These are phyloP conservation scores for Pythium pyrilobum DNA, from an alignment of 352 stramenopile genomes.

Conservation along the genomic window DNA sequence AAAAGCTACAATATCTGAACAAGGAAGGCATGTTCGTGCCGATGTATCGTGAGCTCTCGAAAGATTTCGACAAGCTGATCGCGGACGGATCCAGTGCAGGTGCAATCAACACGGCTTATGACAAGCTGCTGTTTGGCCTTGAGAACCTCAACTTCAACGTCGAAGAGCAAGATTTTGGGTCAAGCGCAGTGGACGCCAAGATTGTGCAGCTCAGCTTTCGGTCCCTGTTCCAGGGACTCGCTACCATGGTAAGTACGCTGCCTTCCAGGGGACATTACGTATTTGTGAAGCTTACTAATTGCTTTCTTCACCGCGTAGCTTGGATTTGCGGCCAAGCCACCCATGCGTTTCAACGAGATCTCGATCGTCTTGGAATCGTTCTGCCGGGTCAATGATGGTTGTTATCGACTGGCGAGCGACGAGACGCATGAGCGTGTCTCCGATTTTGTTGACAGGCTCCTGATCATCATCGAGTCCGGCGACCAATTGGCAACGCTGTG, in stretches of 20 bases:
- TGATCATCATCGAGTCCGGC: slow-evolving; percentile 32
- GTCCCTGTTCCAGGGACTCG: slow-evolving; percentile 44
- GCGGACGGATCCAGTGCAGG: slow-evolving; percentile 29
- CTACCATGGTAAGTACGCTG: slow-evolving; percentile 49
- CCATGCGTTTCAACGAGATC: slow-evolving; percentile 59
- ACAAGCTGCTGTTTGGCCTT: slow-evolving; percentile 62
- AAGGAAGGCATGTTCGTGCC: slow-evolving; percentile 62
- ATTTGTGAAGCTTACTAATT: not conserved
- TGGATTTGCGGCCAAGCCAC: slow-evolving; percentile 54
- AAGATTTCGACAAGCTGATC: slow-evolving; percentile 59
- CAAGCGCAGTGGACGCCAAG: slow-evolving; percentile 33
- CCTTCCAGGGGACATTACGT: not conserved
- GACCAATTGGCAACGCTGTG: slow-evolving; percentile 52
- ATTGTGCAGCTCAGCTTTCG: slow-evolving; percentile 58
- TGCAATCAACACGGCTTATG: slow-evolving; percentile 25
- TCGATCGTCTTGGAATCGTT: slow-evolving; percentile 65
- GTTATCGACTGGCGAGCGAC: slow-evolving; percentile 56
- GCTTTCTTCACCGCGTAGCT: slow-evolving; percentile 29
- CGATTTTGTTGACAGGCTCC: slow-evolving; percentile 5
- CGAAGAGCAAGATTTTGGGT: slow-evolving; percentile 49
- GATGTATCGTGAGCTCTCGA: slow-evolving; percentile 40
- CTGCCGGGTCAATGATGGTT: slow-evolving; percentile 66
- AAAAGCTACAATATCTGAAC: slow-evolving; percentile 49
- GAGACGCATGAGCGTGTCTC: slow-evolving; percentile 25
- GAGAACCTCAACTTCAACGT: slow-evolving; percentile 76